Conservation (phyloP, 441 rosid species). For the Gossypium lobatum region DNA sequence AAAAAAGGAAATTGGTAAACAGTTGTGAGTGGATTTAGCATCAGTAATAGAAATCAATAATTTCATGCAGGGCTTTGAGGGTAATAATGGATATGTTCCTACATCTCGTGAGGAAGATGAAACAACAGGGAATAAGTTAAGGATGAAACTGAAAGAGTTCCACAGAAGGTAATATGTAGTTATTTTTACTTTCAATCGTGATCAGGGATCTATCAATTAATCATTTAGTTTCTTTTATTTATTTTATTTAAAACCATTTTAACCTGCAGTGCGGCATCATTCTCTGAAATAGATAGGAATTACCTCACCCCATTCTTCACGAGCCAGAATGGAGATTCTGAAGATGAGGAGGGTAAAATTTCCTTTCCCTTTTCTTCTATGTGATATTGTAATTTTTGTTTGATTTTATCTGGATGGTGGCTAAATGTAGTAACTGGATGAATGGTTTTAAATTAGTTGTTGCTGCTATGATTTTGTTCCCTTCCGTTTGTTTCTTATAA, state of each 20-base stretch:
- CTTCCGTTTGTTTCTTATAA: background rate
- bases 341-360: constrained; percentile 37
- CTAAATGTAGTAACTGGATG: background rate
- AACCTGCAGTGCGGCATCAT: constrained; percentile 64
- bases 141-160: background rate
- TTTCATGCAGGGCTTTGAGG: constrained; percentile 8
- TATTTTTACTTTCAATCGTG: background rate
- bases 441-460: constrained; percentile 2
- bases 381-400: background rate
- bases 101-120: background rate
- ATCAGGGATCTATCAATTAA: background rate
- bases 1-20: background rate
- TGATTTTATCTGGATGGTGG: background rate
- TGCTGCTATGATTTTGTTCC: background rate
- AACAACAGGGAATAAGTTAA: background rate
- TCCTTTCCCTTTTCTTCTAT: background rate
- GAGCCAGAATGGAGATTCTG: constrained; percentile 80
- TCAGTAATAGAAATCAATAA: background rate
- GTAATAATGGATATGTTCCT: background rate
- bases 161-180: background rate
- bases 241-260: constrained; percentile 1
- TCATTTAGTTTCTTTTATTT: background rate
- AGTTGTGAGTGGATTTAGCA: background rate
- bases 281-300: constrained; percentile 82
- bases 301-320: constrained; percentile 97